Evolutionary conservation across 2,329 filamentous ascomycete species (phyloP).

Genomic region (Parastagonospora nodorum): DNA sequence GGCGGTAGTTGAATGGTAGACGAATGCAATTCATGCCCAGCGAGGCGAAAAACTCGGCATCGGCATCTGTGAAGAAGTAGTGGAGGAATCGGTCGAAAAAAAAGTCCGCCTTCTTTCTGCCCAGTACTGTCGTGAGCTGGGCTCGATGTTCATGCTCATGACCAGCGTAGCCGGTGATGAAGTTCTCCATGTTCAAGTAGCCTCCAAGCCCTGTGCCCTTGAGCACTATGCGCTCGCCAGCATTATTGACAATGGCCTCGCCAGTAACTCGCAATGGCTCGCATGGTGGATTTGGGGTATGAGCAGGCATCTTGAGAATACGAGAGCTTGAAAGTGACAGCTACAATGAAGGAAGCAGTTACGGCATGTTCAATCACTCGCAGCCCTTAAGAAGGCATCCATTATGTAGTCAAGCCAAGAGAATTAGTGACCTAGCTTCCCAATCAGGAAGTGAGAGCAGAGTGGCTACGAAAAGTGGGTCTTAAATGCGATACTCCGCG

Average conservation of each 20-base stretch:
- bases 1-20: conserved; percentile 17
- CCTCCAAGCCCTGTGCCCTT: conserved; percentile 21
- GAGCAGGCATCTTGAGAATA: not conserved
- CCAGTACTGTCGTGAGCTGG: conserved; percentile 10
- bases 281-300: not conserved
- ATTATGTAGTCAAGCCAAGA: too few relatives aligned
- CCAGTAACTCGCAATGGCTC: conserved; percentile 10
- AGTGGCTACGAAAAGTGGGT: not conserved
- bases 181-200: conserved; percentile 24
- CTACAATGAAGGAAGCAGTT: not conserved
- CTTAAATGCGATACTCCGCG: conserved; percentile 4
- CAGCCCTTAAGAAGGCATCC: too few relatives aligned
- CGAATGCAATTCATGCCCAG: conserved; percentile 16
- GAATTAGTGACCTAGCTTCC: too few relatives aligned
- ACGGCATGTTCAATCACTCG: not conserved
- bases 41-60: conserved; percentile 17
- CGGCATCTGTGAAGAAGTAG: conserved; percentile 21
- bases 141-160: conserved; percentile 19
- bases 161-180: conserved; percentile 19
- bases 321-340: not conserved
- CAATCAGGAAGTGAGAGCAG: not conserved
- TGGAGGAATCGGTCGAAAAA: conserved; percentile 20
- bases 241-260: conserved; percentile 12
- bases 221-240: conserved; percentile 13
- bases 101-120: conserved; percentile 15